phyloP scores from a whole-genome alignment of 2,329 filamentous ascomycete genomes.

The Aureobasidium sp. region DNA sequence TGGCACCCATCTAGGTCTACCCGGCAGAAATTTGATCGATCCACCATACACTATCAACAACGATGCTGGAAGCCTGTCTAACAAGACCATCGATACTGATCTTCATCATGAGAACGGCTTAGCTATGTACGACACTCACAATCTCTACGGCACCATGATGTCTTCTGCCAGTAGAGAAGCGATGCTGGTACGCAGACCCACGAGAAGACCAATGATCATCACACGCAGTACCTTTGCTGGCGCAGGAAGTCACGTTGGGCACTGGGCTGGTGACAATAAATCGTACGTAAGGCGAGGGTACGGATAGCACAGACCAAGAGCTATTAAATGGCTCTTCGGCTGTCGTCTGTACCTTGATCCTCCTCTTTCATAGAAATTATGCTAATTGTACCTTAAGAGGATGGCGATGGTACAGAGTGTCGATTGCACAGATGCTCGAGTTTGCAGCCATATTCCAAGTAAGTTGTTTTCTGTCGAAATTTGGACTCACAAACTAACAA shows the following conservation, averaged over 20 bases:
- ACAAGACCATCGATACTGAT: constrained; percentile 53
- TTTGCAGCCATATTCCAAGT: constrained; percentile 39
- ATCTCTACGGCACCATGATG: constrained; percentile 72
- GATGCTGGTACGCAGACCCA: constrained; percentile 58
- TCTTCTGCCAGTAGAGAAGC: constrained; percentile 54
- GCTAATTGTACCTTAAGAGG: no score
- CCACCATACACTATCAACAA: constrained; percentile 61
- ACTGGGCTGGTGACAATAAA: no score
- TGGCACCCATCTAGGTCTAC: constrained; percentile 40
- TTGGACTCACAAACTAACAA: no score
- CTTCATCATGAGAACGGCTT: constrained; percentile 60
- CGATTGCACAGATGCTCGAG: constrained; percentile 35
- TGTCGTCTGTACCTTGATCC: no score
- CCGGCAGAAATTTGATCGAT: constrained; percentile 53
- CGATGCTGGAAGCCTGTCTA: constrained; percentile 39
- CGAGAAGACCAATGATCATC: constrained; percentile 60
- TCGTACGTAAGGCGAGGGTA: no score
- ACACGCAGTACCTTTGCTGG: constrained; percentile 70
- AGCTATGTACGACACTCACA: constrained; percentile 67
- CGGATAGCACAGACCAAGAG: no score
- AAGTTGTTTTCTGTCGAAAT: no score
- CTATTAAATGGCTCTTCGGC: no score
- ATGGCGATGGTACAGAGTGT: constrained; percentile 38
- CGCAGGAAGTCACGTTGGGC: constrained; percentile 51
- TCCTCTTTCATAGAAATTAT: no score